Evolutionary conservation across 352 stramenopile genomes (phyloP).

Genomic region (Phytophthora fragariae): DNA sequence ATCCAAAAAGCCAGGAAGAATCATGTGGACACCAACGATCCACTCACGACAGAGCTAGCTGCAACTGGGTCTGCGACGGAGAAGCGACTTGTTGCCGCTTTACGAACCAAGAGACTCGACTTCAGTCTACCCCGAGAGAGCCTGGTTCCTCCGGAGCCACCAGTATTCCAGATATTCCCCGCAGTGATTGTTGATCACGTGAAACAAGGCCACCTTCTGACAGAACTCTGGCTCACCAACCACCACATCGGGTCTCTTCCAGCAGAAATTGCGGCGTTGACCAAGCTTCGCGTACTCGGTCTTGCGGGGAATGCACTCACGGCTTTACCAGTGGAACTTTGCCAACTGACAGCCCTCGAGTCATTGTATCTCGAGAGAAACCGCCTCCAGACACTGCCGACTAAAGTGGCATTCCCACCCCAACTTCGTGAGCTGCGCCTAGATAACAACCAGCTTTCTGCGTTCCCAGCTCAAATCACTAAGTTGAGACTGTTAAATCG

Average conservation of each 20-base stretch:
- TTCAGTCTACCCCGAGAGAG: conserved; percentile 39
- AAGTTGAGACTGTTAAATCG: conserved; percentile 61
- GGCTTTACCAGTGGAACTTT: conserved; percentile 53
- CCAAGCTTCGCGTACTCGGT: conserved; percentile 61
- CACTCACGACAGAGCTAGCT: conserved; percentile 1
- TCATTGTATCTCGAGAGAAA: conserved; percentile 77
- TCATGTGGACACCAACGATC: neutral
- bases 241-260: conserved; percentile 51
- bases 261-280: conserved; percentile 54
- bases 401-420: conserved; percentile 45
- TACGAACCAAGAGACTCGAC: conserved; percentile 47
- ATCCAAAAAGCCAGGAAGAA: conserved; percentile 27
- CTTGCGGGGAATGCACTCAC: conserved; percentile 65
- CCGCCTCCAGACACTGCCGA: conserved; percentile 46
- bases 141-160: conserved; percentile 3
- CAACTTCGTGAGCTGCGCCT: conserved; percentile 60
- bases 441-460: conserved; percentile 56
- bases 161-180: conserved; percentile 51
- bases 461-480: conserved; percentile 61
- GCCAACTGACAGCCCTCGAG: conserved; percentile 47
- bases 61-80: conserved; percentile 26
- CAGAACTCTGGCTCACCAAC: conserved; percentile 77
- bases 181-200: conserved; percentile 44
- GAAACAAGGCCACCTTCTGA: conserved; percentile 45
- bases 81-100: conserved; percentile 36